phyloP scores from a whole-genome alignment of 768 basidiomycete species.

The Suillus plorans region DNA sequence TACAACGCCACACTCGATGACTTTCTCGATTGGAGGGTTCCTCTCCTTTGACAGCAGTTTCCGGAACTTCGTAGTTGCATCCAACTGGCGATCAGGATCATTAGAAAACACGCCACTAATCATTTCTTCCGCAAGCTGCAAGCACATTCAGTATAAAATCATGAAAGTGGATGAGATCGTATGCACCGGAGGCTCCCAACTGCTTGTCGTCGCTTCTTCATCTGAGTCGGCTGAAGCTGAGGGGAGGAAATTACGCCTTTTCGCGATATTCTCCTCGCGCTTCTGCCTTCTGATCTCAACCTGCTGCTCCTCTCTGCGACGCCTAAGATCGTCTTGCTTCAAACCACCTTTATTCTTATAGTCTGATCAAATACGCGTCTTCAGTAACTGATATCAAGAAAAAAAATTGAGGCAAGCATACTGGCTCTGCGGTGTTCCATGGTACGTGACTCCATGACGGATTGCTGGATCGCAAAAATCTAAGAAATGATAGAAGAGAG shows the following conservation, averaged over 20 bases:
- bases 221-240: slow-evolving; percentile 79
- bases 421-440: slow-evolving; percentile 76
- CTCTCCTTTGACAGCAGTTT: slow-evolving; percentile 99
- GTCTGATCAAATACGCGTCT: slow-evolving; percentile 53
- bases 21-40: slow-evolving; percentile 98
- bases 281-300: slow-evolving; percentile 99
- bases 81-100: slow-evolving; percentile 87
- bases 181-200: slow-evolving; percentile 76
- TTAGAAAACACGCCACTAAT: slow-evolving; percentile 90
- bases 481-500: slow-evolving; percentile 11
- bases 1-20: slow-evolving; percentile 96
- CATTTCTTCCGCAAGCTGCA: slow-evolving; percentile 87
- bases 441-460: slow-evolving; percentile 61
- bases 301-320: slow-evolving; percentile 96
- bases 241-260: slow-evolving; percentile 91
- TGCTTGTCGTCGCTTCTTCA: slow-evolving; percentile 73
- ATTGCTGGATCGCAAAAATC: slow-evolving; percentile 11
- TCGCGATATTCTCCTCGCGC: slow-evolving; percentile 97
- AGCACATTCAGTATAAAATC: slow-evolving; percentile 11
- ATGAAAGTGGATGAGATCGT: slow-evolving; percentile 14
- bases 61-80: slow-evolving; percentile 97
- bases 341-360: slow-evolving; percentile 91
- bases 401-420: slow-evolving; percentile 32
- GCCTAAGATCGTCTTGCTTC: slow-evolving; percentile 90
- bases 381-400: slow-evolving; percentile 20